Evolutionary conservation across 768 basidiomycete species (phyloP).

Genomic region (Podaxis pistillaris): DNA sequence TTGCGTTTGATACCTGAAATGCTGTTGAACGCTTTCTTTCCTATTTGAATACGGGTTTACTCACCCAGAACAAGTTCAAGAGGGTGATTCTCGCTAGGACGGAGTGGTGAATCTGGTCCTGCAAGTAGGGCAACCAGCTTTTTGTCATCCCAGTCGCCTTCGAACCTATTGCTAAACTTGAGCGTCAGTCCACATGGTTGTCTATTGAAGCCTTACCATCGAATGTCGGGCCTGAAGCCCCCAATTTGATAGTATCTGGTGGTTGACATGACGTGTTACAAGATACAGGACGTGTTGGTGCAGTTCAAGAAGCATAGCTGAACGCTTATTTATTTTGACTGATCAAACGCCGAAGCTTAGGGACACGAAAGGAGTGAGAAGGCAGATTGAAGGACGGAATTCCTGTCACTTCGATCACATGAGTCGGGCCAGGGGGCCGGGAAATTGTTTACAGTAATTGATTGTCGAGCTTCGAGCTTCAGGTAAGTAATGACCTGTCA

Average conservation of each 20-base stretch:
- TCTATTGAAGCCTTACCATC: conserved; percentile 19
- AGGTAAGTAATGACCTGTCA: neutral
- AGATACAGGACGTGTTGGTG: neutral
- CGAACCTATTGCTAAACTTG: conserved; percentile 12
- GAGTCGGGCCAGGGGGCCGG: too few species aligned
- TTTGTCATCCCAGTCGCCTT: conserved; percentile 33
- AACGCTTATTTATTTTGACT: neutral
- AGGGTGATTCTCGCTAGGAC: conserved; percentile 20
- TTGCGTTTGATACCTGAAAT: conserved; percentile 38
- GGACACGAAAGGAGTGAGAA: neutral
- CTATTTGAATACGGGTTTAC: neutral
- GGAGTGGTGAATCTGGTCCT: conserved; percentile 28
- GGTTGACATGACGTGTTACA: neutral
- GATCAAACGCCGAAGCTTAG: neutral
- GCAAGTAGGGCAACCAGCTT: conserved; percentile 28
- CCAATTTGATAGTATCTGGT: conserved; percentile 26
- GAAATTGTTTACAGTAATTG: too few species aligned
- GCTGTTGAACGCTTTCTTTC: neutral
- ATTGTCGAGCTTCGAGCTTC: too few species aligned
- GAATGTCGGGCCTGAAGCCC: conserved; percentile 24
- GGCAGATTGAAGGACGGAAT: neutral
- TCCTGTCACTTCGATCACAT: neutral
- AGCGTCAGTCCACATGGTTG: neutral
- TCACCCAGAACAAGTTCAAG: conserved; percentile 47
- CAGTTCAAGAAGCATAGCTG: too few species aligned